Evolutionary conservation across 2,329 filamentous ascomycete genomes (phyloP).

Genomic region (Cladophialophora yegresii): DNA sequence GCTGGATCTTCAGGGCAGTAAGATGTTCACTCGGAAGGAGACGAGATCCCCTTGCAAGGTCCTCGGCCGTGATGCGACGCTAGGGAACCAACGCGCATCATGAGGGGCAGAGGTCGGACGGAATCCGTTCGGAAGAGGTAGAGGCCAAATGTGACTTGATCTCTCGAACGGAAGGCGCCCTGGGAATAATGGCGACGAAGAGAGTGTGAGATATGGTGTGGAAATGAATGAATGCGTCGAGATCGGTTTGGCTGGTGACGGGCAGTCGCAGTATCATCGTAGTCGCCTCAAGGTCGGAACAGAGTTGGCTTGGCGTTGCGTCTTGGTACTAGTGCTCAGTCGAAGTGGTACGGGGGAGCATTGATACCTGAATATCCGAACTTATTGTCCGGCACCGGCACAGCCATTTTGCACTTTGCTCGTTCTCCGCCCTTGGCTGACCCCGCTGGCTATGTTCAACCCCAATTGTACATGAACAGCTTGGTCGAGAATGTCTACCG

Average conservation of each 20-base stretch:
- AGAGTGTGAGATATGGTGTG: slow-evolving; percentile 1
- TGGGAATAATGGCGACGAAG: background rate
- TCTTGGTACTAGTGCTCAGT: background rate
- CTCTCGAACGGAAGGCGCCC: slow-evolving; percentile 1
- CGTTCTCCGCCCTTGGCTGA: background rate
- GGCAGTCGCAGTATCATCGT: background rate
- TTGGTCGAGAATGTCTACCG: background rate
- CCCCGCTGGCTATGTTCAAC: background rate
- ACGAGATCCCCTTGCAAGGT: slow-evolving; percentile 21
- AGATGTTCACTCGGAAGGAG: slow-evolving; percentile 18
- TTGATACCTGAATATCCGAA: no score
- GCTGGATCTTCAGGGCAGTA: slow-evolving; percentile 3
- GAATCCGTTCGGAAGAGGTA: slow-evolving; percentile 1
- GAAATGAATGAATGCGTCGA: slow-evolving; percentile 2
- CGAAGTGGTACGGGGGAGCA: background rate
- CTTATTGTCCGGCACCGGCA: background rate
- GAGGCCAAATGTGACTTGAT: slow-evolving; percentile 1
- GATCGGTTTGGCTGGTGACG: slow-evolving; percentile 6
- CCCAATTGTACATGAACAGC: background rate
- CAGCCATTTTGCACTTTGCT: background rate
- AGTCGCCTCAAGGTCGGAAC: slow-evolving; percentile 2
- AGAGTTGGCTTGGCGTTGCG: background rate
- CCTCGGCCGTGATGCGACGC: slow-evolving; percentile 31
- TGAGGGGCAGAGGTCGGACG: slow-evolving; percentile 30
- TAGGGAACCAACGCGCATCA: slow-evolving; percentile 31